A percentile compares a stretch with the other conserved stretches of the same genome.
phyloP scores from a whole-genome alignment of 371 early-diverging fungal species.

The Rhizopus microsporus region DNA sequence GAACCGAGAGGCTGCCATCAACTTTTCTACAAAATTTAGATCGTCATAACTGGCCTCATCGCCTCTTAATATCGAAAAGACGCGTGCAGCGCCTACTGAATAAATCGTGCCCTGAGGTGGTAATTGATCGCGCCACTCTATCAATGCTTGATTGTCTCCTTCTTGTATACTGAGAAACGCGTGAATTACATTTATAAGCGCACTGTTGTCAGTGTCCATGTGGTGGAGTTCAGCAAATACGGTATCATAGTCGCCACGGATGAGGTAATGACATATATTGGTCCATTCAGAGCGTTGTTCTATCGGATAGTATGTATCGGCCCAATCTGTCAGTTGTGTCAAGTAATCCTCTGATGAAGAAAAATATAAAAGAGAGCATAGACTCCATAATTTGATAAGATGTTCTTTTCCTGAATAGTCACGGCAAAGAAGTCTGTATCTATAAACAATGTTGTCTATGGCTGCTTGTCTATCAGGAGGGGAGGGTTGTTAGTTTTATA shows the following conservation, averaged over 20 bases:
- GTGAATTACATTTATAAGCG: neutral
- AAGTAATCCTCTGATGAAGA: neutral
- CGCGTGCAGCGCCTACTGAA: neutral
- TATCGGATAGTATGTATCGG: neutral
- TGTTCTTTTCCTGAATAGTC: neutral
- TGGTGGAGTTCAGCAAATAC: neutral
- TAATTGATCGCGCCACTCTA: constrained; percentile 1
- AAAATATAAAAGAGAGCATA: constrained; percentile 8
- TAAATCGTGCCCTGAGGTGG: too few species aligned
- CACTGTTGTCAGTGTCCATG: neutral
- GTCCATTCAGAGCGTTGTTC: neutral
- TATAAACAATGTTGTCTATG: neutral
- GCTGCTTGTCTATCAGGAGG: neutral
- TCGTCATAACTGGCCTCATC: neutral
- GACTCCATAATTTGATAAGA: constrained; percentile 3
- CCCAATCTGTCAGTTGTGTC: constrained; percentile 6
- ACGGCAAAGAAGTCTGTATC: neutral
- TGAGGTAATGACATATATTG: neutral
- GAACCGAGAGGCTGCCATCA: neutral
- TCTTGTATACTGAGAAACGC: neutral
- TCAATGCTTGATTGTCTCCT: neutral
- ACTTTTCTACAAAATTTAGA: neutral
- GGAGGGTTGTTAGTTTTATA: neutral
- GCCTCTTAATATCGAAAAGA: neutral
- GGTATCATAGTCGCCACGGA: constrained; percentile 14